These are phyloP conservation scores for Micractinium sp. DNA, from an alignment of 139 green algal genomes.

Conservation along the genomic window DNA sequence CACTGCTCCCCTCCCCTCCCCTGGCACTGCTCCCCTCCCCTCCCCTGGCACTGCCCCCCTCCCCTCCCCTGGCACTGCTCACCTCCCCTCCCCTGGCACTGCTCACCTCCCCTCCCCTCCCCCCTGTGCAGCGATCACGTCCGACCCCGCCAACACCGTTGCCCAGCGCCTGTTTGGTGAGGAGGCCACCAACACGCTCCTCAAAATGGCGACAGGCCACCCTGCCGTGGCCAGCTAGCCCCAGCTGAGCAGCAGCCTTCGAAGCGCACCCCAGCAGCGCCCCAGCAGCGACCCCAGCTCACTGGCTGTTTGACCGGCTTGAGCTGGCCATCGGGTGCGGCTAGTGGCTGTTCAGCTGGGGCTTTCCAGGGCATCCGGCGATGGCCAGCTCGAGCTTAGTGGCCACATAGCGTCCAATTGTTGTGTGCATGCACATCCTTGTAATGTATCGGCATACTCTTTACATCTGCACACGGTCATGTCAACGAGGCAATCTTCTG, in stretches of 20 bases:
- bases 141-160: not conserved
- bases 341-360: too few relatives aligned
- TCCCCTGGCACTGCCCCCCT: not conserved
- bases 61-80: not conserved
- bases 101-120: too few relatives aligned
- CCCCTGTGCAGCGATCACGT: not conserved
- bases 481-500: too few relatives aligned
- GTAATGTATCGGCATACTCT: not conserved
- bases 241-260: too few relatives aligned
- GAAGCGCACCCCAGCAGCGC: too few relatives aligned
- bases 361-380: too few relatives aligned
- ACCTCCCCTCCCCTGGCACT: not conserved
- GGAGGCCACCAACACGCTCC: not conserved
- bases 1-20: not conserved
- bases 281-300: too few relatives aligned
- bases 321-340: too few relatives aligned
- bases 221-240: not conserved
- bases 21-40: not conserved
- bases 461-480: not conserved
- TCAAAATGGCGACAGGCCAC: slow-evolving; percentile 9
- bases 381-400: too few relatives aligned
- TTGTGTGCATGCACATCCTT: not conserved
- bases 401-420: not conserved
- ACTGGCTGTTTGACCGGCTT: too few relatives aligned
- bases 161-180: not conserved